A percentile compares a stretch with the other conserved stretches of the same genome.
Evolutionary conservation across 2,329 filamentous ascomycete species (phyloP).

Genomic region (Fusarium nematophilum): DNA sequence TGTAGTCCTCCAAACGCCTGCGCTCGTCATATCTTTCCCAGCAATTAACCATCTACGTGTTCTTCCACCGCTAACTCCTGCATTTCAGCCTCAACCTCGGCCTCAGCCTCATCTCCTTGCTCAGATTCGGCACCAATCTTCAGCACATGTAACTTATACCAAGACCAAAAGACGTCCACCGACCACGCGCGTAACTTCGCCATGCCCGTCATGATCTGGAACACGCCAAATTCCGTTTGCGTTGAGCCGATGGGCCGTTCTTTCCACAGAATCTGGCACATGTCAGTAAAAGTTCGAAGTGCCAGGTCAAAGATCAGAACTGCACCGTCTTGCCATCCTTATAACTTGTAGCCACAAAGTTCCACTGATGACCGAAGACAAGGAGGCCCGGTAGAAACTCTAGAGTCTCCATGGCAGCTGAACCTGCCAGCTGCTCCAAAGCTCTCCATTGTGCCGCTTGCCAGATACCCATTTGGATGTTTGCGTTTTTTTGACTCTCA

Average conservation of each 20-base stretch:
- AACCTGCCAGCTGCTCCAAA: neutral
- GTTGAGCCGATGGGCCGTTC: slow-evolving; percentile 1
- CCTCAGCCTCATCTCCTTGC: too few species aligned
- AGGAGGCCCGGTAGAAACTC: slow-evolving; percentile 1
- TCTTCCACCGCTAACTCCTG: too few species aligned
- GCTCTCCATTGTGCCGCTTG: slow-evolving; percentile 13
- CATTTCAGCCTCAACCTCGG: too few species aligned
- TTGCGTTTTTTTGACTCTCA: neutral
- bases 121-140: neutral
- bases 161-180: slow-evolving; percentile 5
- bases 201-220: slow-evolving; percentile 4
- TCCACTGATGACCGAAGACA: neutral
- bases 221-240: neutral
- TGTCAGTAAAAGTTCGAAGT: neutral
- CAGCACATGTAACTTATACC: slow-evolving; percentile 5
- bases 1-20: too few species aligned
- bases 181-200: neutral
- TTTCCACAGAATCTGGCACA: slow-evolving; percentile 3
- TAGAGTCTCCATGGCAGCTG: neutral
- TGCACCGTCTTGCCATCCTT: slow-evolving; percentile 5
- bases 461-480: slow-evolving; percentile 13
- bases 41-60: too few species aligned
- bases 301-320: neutral
- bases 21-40: too few species aligned
- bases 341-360: neutral